A percentile compares a stretch with the other conserved stretches of the same genome.
Evolutionary conservation across 495 filamentous ascomycete species (phyloP).

Genomic region (Cryomyces antarcticus): DNA sequence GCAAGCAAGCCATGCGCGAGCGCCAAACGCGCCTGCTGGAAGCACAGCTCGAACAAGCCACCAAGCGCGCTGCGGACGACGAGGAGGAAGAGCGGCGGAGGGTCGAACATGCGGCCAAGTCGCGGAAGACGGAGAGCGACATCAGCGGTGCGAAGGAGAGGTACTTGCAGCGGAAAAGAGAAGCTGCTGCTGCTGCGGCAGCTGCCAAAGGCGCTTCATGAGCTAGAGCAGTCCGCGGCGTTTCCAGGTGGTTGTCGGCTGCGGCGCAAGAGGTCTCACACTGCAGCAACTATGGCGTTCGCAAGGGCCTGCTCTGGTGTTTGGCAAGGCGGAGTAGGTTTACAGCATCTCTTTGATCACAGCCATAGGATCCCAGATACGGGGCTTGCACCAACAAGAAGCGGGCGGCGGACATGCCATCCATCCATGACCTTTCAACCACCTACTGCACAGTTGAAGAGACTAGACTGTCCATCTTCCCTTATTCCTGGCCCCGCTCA

Average conservation of each 20-base stretch:
- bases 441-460: neutral
- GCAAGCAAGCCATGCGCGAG: constrained; percentile 46
- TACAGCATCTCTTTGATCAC: neutral
- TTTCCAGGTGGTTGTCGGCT: neutral
- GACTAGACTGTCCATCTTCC: neutral
- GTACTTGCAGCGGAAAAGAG: constrained; percentile 70
- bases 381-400: neutral
- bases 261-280: neutral
- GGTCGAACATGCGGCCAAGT: constrained; percentile 54
- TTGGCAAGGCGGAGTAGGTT: neutral
- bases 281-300: neutral
- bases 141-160: constrained; percentile 73
- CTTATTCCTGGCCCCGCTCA: neutral
- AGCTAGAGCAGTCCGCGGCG: neutral
- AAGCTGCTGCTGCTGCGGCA: constrained; percentile 15
- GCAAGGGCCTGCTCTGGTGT: neutral
- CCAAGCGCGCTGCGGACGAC: constrained; percentile 52
- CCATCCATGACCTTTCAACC: too few relatives aligned
- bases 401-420: too few relatives aligned
- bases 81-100: constrained; percentile 50
- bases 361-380: neutral
- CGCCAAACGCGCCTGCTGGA: constrained; percentile 79
- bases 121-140: constrained; percentile 50
- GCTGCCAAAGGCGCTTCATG: neutral
- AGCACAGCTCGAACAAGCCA: constrained; percentile 51